Conservation (phyloP, 2,329 filamentous ascomycete genomes). For the Paraconiothyrium sp. region DNA sequence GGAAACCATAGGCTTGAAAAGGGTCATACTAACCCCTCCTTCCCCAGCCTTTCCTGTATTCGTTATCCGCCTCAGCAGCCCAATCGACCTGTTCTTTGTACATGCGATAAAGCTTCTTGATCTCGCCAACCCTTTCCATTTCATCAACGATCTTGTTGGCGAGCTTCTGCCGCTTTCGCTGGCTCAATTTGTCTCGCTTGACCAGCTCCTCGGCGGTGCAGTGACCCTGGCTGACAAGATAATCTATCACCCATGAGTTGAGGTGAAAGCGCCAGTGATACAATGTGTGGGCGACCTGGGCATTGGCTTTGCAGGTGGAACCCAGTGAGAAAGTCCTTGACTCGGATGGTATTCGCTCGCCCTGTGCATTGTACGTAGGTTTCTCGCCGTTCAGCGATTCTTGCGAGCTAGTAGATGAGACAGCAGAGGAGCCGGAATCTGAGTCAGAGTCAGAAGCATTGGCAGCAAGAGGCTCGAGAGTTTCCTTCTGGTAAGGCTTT, state of each 20-base stretch:
- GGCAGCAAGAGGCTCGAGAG: conserved; percentile 69
- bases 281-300: conserved; percentile 74
- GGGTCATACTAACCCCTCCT: conserved; percentile 11
- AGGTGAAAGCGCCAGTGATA: conserved; percentile 80
- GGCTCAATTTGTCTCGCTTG: conserved; percentile 68
- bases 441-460: conserved; percentile 47
- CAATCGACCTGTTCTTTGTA: conserved; percentile 68
- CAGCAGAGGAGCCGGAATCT: conserved; percentile 34
- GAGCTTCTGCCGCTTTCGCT: conserved; percentile 66
- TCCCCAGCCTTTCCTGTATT: conserved; percentile 37
- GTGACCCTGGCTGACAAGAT: conserved; percentile 67
- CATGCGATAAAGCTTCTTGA: conserved; percentile 70
- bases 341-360: conserved; percentile 41
- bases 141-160: conserved; percentile 71
- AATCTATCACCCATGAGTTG: conserved; percentile 74
- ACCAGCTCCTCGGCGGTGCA: conserved; percentile 67
- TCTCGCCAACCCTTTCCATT: conserved; percentile 69
- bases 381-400: conserved; percentile 33
- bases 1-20: neutral
- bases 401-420: conserved; percentile 32
- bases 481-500: conserved; percentile 70
- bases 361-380: conserved; percentile 34
- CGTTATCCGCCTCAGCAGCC: conserved; percentile 43
- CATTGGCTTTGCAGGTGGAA: conserved; percentile 66
- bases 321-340: conserved; percentile 43